These are phyloP conservation scores for Pleurozium schreberi DNA, from an alignment of 225 moss, liverwort and hornwort species.

Conservation along the genomic window DNA sequence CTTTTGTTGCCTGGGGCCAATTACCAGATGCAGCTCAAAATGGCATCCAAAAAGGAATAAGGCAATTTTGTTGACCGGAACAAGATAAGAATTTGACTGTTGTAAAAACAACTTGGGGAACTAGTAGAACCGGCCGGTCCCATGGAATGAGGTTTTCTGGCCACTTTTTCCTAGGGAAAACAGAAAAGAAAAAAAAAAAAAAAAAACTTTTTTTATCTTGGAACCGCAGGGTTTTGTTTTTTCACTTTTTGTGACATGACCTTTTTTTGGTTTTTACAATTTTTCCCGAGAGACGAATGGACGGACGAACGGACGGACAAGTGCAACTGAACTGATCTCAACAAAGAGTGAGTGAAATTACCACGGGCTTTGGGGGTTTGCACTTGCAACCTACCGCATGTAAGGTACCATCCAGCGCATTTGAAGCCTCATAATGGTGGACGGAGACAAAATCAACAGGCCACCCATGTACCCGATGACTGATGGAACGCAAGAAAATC, in stretches of 20 bases:
- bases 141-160: too few relatives aligned
- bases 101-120: not conserved
- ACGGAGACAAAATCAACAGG: not conserved
- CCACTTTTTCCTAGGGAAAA: too few relatives aligned
- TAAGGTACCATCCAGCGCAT: not conserved
- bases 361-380: not conserved
- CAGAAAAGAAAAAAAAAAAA: too few relatives aligned
- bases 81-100: conserved; percentile 1
- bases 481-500: not conserved
- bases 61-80: not conserved
- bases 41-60: not conserved
- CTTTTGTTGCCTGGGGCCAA: not conserved
- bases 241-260: not conserved
- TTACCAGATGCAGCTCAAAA: not conserved
- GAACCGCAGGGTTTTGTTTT: not conserved
- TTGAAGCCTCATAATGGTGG: conserved; percentile 7
- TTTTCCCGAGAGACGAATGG: too few relatives aligned
- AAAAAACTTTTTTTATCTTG: not conserved
- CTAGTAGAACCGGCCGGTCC: too few relatives aligned
- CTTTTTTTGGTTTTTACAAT: not conserved
- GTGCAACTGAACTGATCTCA: not conserved
- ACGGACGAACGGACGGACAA: too few relatives aligned
- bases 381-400: conserved; percentile 8
- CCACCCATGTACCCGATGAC: not conserved
- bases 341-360: not conserved